Conservation (phyloP, 257 asterid species). For the Penstemon barbatus region DNA sequence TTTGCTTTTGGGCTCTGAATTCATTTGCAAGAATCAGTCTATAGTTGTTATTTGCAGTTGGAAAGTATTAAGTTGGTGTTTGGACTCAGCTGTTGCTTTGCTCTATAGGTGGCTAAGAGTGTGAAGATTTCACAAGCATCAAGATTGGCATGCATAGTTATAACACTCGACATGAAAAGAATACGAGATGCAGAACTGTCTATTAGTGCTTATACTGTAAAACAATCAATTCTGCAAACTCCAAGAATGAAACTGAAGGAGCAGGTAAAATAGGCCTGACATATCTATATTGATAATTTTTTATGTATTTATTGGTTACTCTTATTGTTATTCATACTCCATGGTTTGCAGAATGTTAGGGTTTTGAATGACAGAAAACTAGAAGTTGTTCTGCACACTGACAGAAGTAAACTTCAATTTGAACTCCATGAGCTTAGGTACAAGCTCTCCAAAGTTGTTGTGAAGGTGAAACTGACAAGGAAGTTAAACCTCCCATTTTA, state of each 20-base stretch:
- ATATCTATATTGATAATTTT: not conserved
- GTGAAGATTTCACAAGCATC: conserved; percentile 67
- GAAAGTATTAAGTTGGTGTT: conserved; percentile 2
- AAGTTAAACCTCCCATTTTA: conserved; percentile 18
- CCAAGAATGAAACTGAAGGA: conserved; percentile 67
- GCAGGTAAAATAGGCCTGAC: conserved; percentile 39
- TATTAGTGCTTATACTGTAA: conserved; percentile 65
- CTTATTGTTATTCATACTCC: not conserved
- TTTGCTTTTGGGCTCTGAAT: not conserved
- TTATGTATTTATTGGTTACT: conserved; percentile 8
- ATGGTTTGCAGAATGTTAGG: conserved; percentile 57
- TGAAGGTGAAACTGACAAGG: conserved; percentile 57
- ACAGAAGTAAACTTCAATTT: conserved; percentile 63
- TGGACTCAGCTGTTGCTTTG: conserved; percentile 25
- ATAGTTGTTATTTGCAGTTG: conserved; percentile 2
- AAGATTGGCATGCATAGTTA: conserved; percentile 58
- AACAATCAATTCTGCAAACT: conserved; percentile 67
- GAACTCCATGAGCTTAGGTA: conserved; percentile 61
- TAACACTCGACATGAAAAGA: conserved; percentile 70
- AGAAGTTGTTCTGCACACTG: conserved; percentile 50
- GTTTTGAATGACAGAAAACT: conserved; percentile 57
- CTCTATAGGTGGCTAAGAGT: conserved; percentile 75
- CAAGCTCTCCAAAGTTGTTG: conserved; percentile 73
- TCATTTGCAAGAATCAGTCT: not conserved
- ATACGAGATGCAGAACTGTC: conserved; percentile 61